Evolutionary conservation across 177 flowering plant genomes (phyloP), one percentile per base, ranked within the genome.

Genomic region (Vitis hybrid): DNA sequence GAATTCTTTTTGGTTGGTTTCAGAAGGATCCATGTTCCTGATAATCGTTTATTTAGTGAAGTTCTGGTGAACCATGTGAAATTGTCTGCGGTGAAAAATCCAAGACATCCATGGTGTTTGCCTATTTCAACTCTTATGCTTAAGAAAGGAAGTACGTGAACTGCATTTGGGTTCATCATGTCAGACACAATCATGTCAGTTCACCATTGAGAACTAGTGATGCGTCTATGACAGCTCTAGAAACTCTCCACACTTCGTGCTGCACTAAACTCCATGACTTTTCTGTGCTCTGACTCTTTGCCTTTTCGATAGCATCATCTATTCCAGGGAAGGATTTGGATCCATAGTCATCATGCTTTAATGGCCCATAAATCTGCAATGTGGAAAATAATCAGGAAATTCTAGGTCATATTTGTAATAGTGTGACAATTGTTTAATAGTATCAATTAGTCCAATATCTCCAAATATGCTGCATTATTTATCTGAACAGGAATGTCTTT

Each of bases 201-300:
- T 77, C 56, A 19, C 91, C 91, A 52, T 49, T 65, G 56, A 91
- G 88, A 68, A 88, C 85, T 65, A 80, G 79, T 3, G 93, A 77
- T 64, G 85, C 91, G 21, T 91, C 86, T 67, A 72, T 85, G 64
- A 91, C 69, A 32, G 74, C 93, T 78, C 96, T 86, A n/a, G 93
- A 76, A 61, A 82, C 91, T 79, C 91, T 80, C 91, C 91, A 89
- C 56, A 91, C 68, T 81, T 89, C 85, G 75, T 87, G 96, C 71
- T 89, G 93, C 51, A 87, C 90, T 35, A 14, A 35, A 50, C 32
- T 72, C 93, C 93, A 89, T n/a, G 88, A 76, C 21, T 87, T 85
- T 52, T 40, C 0, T 1, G 88, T 78, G 71, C 81, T 83, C 70
- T 78, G 62, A 64, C 46, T 79, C 77, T 75, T 82, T 57, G 91